phyloP scores from a whole-genome alignment of 2,329 filamentous ascomycete species.

The Tolypocladium tropicale region DNA sequence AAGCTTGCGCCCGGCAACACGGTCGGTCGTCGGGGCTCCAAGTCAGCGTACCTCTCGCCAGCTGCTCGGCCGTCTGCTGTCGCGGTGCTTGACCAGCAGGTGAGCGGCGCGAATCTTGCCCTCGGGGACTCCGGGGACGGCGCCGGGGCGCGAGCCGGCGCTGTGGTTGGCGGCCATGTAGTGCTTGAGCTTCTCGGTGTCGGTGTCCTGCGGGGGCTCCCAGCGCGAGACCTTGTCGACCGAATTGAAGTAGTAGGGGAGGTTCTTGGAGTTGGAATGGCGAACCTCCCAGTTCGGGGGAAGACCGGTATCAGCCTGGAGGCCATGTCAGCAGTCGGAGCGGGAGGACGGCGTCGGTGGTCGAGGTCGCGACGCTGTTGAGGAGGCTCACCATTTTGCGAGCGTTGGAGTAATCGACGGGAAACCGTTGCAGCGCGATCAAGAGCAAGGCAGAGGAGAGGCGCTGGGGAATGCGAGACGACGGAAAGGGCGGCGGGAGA shows the following conservation, averaged over 20 bases:
- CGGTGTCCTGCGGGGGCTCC: constrained; percentile 82
- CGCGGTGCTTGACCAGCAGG: constrained; percentile 85
- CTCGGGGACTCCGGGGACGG: constrained; percentile 34
- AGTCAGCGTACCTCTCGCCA: constrained; percentile 61
- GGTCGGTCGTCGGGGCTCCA: not conserved
- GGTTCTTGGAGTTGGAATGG: constrained; percentile 95
- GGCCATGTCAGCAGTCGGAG: not conserved
- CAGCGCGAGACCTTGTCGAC: constrained; percentile 81
- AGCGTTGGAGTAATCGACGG: not conserved
- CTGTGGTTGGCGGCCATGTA: constrained; percentile 91
- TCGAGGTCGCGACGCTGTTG: not conserved
- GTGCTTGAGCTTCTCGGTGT: constrained; percentile 83
- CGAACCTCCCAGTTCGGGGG: constrained; percentile 89
- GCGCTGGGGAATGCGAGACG: not conserved
- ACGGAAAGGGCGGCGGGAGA: not conserved
- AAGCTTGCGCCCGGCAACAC: not conserved
- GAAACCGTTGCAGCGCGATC: not conserved
- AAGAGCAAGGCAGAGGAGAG: not conserved
- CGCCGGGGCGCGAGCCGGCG: constrained; percentile 31
- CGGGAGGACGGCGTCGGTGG: not conserved
- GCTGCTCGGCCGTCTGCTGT: constrained; percentile 79
- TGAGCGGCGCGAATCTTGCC: constrained; percentile 93
- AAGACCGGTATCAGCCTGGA: constrained; percentile 64
- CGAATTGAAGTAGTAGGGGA: constrained; percentile 97
- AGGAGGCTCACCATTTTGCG: not conserved